Evolutionary conservation across 2,329 filamentous ascomycete species (phyloP).

Genomic region (Huntiella omanensis): DNA sequence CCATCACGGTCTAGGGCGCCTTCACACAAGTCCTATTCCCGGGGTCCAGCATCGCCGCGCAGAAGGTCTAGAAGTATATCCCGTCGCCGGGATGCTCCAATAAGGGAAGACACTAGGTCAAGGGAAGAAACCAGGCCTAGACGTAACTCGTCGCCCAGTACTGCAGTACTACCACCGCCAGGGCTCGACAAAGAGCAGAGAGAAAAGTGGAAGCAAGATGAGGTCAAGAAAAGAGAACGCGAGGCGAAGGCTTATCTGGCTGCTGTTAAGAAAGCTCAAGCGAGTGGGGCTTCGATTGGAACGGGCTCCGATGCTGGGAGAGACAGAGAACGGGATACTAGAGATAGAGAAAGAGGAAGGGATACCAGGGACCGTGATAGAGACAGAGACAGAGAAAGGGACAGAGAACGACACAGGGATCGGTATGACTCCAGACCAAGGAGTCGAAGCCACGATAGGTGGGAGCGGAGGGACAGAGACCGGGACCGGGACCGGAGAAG

Average conservation of each 20-base stretch:
- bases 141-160: constrained; percentile 25
- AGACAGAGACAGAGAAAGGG: constrained; percentile 13
- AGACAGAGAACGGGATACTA: constrained; percentile 14
- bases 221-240: constrained; percentile 41
- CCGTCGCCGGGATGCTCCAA: constrained; percentile 12
- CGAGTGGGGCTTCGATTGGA: constrained; percentile 24
- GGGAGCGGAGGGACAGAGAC: constrained; percentile 17
- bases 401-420: constrained; percentile 18
- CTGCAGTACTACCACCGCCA: constrained; percentile 20
- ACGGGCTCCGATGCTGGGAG: constrained; percentile 20
- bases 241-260: constrained; percentile 47
- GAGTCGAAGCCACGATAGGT: constrained; percentile 16
- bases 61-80: constrained; percentile 11
- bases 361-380: not conserved
- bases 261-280: constrained; percentile 39
- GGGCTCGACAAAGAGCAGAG: constrained; percentile 28
- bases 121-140: constrained; percentile 16
- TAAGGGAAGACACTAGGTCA: not conserved
- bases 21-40: constrained; percentile 16
- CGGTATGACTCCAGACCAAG: constrained; percentile 16
- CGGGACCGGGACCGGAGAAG: constrained; percentile 20
- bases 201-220: constrained; percentile 40
- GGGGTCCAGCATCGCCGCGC: constrained; percentile 13
- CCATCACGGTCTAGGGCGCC: constrained; percentile 11
- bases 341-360: not conserved